A percentile compares a stretch with the other conserved stretches of the same genome.
Conservation (phyloP, 768 basidiomycete genomes). For the Paxillus rubicundulus region DNA sequence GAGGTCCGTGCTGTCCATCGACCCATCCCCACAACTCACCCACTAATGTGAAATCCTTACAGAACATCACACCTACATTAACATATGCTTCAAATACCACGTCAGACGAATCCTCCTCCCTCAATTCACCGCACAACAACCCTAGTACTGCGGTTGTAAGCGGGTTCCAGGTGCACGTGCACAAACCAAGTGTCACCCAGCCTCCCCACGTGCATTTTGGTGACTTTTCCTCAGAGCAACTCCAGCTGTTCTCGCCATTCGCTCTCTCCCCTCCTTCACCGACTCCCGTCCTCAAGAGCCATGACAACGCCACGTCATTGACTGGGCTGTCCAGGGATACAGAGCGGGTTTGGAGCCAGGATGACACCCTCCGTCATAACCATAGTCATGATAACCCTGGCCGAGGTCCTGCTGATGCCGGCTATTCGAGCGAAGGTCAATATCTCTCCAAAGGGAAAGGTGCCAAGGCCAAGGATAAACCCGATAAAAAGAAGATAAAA, state of each 20-base stretch:
- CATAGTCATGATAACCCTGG: constrained; percentile 13
- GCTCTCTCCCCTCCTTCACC: constrained; percentile 9
- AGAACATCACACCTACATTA: constrained; percentile 33
- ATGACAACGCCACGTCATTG: not conserved
- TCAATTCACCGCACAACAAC: constrained; percentile 24
- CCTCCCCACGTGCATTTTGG: constrained; percentile 30
- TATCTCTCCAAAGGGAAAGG: constrained; percentile 27
- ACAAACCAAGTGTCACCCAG: constrained; percentile 29
- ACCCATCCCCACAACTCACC: not conserved
- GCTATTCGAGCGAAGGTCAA: constrained; percentile 32
- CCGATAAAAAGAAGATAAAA: constrained; percentile 13
- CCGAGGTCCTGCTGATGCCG: constrained; percentile 18
- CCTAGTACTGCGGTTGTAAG: constrained; percentile 14
- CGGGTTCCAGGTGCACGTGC: constrained; percentile 20
- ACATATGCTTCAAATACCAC: constrained; percentile 41
- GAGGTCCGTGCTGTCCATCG: constrained; percentile 29
- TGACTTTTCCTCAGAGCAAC: constrained; percentile 31
- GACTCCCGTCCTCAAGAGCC: not conserved
- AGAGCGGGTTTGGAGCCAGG: constrained; percentile 22
- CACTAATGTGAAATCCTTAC: constrained; percentile 11
- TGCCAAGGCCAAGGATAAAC: constrained; percentile 19
- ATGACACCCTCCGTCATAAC: constrained; percentile 14
- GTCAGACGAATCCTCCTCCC: constrained; percentile 42
- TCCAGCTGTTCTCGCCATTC: constrained; percentile 26
- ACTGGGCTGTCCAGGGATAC: constrained; percentile 8